phyloP scores from a whole-genome alignment of 2,329 filamentous ascomycete species.

The Dothistroma pini region DNA sequence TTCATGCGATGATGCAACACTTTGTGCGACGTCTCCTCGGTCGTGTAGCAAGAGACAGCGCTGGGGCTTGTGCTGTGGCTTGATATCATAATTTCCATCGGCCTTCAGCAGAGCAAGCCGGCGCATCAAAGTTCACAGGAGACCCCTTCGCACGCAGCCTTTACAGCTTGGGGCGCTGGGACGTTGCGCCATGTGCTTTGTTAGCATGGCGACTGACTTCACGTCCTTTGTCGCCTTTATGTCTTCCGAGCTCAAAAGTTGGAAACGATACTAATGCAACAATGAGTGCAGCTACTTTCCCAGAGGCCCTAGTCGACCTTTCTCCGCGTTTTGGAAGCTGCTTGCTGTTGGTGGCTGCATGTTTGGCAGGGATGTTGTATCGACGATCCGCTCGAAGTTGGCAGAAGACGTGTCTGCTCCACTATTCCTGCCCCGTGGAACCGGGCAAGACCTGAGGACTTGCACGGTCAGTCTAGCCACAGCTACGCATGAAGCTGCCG shows the following conservation, averaged over 20 bases:
- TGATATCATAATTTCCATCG: neutral
- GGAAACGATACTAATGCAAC: neutral
- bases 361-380: neutral
- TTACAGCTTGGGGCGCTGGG: neutral
- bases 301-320: neutral
- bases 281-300: neutral
- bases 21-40: neutral
- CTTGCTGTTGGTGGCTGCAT: neutral
- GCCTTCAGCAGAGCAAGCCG: neutral
- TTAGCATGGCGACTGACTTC: neutral
- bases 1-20: neutral
- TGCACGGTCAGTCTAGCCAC: neutral
- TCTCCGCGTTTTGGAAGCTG: slow-evolving; percentile 1
- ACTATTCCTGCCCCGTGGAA: slow-evolving; percentile 1
- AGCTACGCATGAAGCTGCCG: neutral
- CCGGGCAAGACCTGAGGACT: neutral
- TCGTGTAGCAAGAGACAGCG: neutral
- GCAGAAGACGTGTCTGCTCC: neutral
- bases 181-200: neutral
- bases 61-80: neutral
- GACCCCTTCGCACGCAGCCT: neutral
- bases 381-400: neutral
- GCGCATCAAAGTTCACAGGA: neutral
- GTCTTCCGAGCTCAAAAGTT: neutral
- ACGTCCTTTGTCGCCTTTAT: neutral